These are phyloP conservation scores for Boletus vermiculosoides DNA, from an alignment of 768 basidiomycete genomes.

Conservation along the genomic window DNA sequence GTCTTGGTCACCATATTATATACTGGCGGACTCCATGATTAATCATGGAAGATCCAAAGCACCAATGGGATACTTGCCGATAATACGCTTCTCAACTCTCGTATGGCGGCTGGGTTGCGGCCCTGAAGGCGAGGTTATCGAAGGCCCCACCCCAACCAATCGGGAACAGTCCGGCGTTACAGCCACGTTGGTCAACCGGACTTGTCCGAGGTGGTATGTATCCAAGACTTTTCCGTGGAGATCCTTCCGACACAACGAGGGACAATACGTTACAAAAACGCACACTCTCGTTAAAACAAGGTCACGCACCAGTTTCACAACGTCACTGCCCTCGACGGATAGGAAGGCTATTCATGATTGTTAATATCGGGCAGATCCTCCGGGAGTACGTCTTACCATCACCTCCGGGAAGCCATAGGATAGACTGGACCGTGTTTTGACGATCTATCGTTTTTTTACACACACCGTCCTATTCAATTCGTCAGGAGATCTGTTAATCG, in stretches of 20 bases:
- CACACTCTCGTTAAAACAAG: conserved; percentile 4
- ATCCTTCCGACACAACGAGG: conserved; percentile 33
- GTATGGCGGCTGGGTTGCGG: conserved; percentile 48
- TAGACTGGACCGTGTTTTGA: conserved; percentile 44
- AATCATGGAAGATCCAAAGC: not conserved
- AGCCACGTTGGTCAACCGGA: conserved; percentile 49
- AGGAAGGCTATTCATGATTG: conserved; percentile 42
- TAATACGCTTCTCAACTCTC: conserved; percentile 52
- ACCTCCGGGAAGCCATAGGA: conserved; percentile 51
- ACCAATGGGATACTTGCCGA: conserved; percentile 37
- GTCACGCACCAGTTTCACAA: conserved; percentile 43
- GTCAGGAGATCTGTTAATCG: conserved; percentile 4
- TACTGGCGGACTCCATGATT: conserved; percentile 29
- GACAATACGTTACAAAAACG: conserved; percentile 15
- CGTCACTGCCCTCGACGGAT: conserved; percentile 48
- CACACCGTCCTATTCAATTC: conserved; percentile 43
- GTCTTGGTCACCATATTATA: conserved; percentile 46
- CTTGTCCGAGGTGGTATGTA: conserved; percentile 42
- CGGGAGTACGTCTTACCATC: conserved; percentile 35
- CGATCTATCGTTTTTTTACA: conserved; percentile 52
- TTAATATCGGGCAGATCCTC: conserved; percentile 12
- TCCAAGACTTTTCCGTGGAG: conserved; percentile 45
- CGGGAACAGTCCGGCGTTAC: conserved; percentile 47
- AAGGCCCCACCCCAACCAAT: conserved; percentile 49
- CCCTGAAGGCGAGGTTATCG: conserved; percentile 41